Conservation (phyloP, 208 protist species). For the Balamuthia mandrillaris region DNA sequence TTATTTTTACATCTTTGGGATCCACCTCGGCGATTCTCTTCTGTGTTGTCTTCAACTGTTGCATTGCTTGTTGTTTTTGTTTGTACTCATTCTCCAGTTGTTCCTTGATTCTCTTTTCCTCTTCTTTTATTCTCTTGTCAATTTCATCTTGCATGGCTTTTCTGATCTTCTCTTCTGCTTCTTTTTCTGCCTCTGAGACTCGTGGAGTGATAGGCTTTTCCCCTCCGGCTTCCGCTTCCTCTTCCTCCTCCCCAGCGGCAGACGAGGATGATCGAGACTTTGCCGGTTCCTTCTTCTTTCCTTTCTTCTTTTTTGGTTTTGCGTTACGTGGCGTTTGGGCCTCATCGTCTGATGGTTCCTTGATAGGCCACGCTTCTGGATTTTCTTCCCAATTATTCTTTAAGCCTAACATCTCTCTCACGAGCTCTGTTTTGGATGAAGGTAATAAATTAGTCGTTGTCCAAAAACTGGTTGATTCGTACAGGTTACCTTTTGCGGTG, state of each 20-base stretch:
- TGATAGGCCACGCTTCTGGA: too few relatives aligned
- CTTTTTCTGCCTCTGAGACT: conserved; percentile 7
- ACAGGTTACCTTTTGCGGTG: conserved; percentile 8
- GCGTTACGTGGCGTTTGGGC: too few relatives aligned
- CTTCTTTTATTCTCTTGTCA: not conserved
- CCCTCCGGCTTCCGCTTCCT: not conserved
- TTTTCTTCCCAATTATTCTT: too few relatives aligned
- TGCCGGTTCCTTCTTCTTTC: too few relatives aligned
- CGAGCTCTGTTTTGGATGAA: too few relatives aligned
- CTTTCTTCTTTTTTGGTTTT: too few relatives aligned
- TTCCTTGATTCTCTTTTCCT: conserved; percentile 19
- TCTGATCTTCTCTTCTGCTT: conserved; percentile 7
- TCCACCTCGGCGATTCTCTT: conserved; percentile 20
- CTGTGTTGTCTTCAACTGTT: not conserved
- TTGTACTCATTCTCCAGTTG: not conserved
- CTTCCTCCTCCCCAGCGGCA: not conserved
- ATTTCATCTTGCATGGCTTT: too few relatives aligned
- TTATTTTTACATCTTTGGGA: conserved; percentile 17
- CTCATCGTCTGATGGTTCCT: too few relatives aligned
- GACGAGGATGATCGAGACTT: not conserved
- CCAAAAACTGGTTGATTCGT: not conserved
- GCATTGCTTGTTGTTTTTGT: too few relatives aligned
- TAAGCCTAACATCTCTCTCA: too few relatives aligned
- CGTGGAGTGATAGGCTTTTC: conserved; percentile 7
- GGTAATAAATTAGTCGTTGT: too few relatives aligned